These are phyloP conservation scores for Imleria badia DNA, from an alignment of 768 basidiomycete genomes.

Conservation along the genomic window DNA sequence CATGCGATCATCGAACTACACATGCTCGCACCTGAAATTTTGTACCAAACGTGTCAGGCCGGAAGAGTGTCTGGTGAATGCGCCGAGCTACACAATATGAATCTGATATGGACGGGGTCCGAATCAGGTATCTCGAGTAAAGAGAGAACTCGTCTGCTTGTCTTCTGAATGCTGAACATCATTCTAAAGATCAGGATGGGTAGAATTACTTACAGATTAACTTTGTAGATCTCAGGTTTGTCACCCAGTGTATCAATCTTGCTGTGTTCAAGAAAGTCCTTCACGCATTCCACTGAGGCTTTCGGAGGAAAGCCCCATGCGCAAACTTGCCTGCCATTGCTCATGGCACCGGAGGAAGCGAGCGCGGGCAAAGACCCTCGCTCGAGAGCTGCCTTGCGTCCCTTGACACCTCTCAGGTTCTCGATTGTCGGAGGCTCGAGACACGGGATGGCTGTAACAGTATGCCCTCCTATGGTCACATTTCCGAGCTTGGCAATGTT, in stretches of 20 bases:
- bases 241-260: slow-evolving; percentile 42
- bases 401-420: slow-evolving; percentile 40
- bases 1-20: slow-evolving; percentile 45
- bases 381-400: slow-evolving; percentile 39
- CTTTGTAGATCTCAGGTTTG: slow-evolving; percentile 47
- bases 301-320: slow-evolving; percentile 62
- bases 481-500: slow-evolving; percentile 44
- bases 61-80: slow-evolving; percentile 57
- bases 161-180: slow-evolving; percentile 24
- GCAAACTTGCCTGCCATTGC: slow-evolving; percentile 54
- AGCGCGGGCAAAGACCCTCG: slow-evolving; percentile 35
- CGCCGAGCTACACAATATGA: slow-evolving; percentile 67
- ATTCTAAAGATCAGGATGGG: not conserved
- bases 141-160: slow-evolving; percentile 41
- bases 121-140: slow-evolving; percentile 55
- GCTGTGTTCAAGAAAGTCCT: slow-evolving; percentile 42
- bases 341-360: slow-evolving; percentile 55
- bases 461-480: slow-evolving; percentile 46
- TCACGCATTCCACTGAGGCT: slow-evolving; percentile 35
- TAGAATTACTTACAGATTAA: slow-evolving; percentile 45
- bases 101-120: slow-evolving; percentile 56
- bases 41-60: slow-evolving; percentile 34
- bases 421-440: slow-evolving; percentile 23
- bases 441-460: slow-evolving; percentile 37
- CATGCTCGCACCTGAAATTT: slow-evolving; percentile 47